Evolutionary conservation across 352 stramenopile species (phyloP), one percentile per base, ranked within the genome.

Genomic region (Thalassiosira livingstoniorum): DNA sequence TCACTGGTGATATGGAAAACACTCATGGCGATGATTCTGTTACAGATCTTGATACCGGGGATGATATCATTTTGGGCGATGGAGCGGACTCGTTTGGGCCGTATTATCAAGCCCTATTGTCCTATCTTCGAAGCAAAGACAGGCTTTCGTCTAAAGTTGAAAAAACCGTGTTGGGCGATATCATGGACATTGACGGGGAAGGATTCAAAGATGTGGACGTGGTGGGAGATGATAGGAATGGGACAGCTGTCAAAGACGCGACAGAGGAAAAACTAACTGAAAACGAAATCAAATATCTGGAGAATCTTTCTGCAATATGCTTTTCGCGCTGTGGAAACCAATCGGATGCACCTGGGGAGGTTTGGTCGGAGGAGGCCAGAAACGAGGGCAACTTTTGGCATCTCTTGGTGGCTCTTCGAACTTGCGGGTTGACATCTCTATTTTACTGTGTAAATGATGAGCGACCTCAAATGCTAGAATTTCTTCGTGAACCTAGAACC

Each of bases 321-420:
- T 58, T 82, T 42, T 68, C 68, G 53, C 79, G 66, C 18, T 37
- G 37, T 39, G 21, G 18, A n/a, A n/a, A n/a, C n/a, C n/a, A n/a
- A n/a, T n/a, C n/a, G n/a, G n/a, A n/a, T n/a, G n/a, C n/a, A n/a
- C n/a, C n/a, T n/a, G n/a, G n/a, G n/a, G n/a, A n/a, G n/a, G n/a
- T n/a, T n/a, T n/a, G n/a, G n/a, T n/a, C n/a, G 34, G 69, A 86
- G 25, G 58, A 66, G 18, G 80, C 75, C 25, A 53, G 74, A 57
- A 69, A 68, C 29, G 87, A 94, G 69, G 85, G 87, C 18, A 87
- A 94, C 58, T 84, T 89, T 42, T 94, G 89, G 89, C 65, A 83
- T 73, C 74, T 94, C 7, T 23, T 94, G 32, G 18, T 66, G 0
- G 42, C 62, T 23, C 55, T 94, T 10, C 85, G 89, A 18, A 66